Evolutionary conservation across 2,329 filamentous ascomycete species (phyloP).

Genomic region (Zymoseptoria crescenta): DNA sequence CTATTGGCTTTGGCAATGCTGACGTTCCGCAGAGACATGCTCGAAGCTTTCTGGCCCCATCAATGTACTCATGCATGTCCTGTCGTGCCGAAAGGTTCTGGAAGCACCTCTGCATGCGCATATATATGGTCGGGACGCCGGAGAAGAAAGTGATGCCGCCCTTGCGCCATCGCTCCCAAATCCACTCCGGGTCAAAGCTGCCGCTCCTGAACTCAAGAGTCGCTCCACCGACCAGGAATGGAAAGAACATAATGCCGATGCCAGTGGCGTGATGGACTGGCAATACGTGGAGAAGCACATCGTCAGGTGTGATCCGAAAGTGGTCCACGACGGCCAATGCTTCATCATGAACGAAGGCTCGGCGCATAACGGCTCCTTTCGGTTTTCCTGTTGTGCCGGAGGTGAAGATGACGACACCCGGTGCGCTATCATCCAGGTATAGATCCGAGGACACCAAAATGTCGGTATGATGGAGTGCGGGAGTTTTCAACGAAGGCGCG

Average conservation of each 20-base stretch:
- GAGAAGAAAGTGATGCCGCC: constrained; percentile 42
- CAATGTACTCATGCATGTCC: constrained; percentile 35
- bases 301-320: constrained; percentile 31
- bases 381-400: constrained; percentile 42
- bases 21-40: constrained; percentile 42
- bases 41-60: constrained; percentile 35
- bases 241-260: constrained; percentile 43
- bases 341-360: constrained; percentile 34
- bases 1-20: constrained; percentile 43
- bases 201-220: constrained; percentile 42
- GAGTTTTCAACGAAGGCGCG: constrained; percentile 27
- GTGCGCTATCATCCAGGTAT: constrained; percentile 34
- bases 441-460: constrained; percentile 37
- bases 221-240: constrained; percentile 39
- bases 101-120: constrained; percentile 40
- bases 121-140: constrained; percentile 46
- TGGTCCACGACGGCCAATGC: constrained; percentile 35
- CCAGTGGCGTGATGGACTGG: constrained; percentile 47
- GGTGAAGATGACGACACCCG: constrained; percentile 40
- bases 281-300: constrained; percentile 43
- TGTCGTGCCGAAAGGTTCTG: constrained; percentile 21
- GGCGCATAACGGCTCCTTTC: constrained; percentile 40
- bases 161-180: constrained; percentile 40
- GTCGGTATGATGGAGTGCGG: constrained; percentile 24
- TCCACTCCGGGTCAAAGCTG: constrained; percentile 38